Base-by-base conservation (phyloP, 768 basidiomycete species). In the Lactarius pseudohatsudake region DNA sequence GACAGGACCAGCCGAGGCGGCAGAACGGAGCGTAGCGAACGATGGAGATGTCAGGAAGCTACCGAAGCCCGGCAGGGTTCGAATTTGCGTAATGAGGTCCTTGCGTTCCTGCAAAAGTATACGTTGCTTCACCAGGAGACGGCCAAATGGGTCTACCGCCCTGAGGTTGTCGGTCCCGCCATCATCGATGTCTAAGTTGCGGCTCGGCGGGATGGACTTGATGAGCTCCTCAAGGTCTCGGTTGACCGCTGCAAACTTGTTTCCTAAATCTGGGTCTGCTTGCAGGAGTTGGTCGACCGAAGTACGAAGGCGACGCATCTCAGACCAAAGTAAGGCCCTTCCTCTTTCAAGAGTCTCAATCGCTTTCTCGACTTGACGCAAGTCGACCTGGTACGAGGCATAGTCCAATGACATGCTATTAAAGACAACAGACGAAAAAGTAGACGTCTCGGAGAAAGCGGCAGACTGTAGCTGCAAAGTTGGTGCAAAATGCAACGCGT, bases 321-420 rank as follows among this genome's bases (percentile, higher is more conserved):
- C 53, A 0, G 59, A 61, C 67, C 68, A 69, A 1, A 69, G 22
- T n/a, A 68, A 20, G 18, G 59, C 38, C 6, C 68, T 36, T 13
- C 68, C 67, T 20, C 62, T 20, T 28, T 69, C 68, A 1, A 69
- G 50, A 43, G 22, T 34, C 56, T 59, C 61, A 16, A 68, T 30
- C 1, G 64, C 67, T 4, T 41, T 1, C 6, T 10, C 18, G 7
- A 41, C 4, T 13, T 34, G 45, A 16, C 4, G 26, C 10, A 7
- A 22, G 20, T 32, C n/a, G 20, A 63, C n/a, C n/a, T 45, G 40
- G 22, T 57, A 63, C 2, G 62, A 57, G 32, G n/a, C n/a, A n/a
- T n/a, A n/a, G n/a, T n/a, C n/a, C n/a, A n/a, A n/a, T n/a, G n/a
- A n/a, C n/a, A n/a, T n/a, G n/a, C n/a, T n/a, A n/a, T n/a, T n/a